Evolutionary conservation across 495 filamentous ascomycete species (phyloP).

Genomic region (Penicillium egyptiacum): DNA sequence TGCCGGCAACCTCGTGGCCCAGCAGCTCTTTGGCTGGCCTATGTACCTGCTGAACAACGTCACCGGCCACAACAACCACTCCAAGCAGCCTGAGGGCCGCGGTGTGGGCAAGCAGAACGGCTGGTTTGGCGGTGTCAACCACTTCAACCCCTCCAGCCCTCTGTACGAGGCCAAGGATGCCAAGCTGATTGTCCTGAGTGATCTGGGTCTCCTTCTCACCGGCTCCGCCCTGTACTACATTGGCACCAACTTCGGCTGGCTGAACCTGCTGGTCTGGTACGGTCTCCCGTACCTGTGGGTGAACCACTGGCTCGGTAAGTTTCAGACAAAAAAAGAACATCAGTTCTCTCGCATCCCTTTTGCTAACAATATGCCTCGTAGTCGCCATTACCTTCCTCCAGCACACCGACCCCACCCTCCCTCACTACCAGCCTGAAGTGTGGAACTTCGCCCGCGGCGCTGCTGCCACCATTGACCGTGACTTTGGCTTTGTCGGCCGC

Average conservation of each 20-base stretch:
- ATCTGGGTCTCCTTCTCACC: conserved; percentile 69
- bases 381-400: conserved; percentile 63
- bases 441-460: conserved; percentile 61
- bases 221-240: conserved; percentile 57
- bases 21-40: conserved; percentile 90
- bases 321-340: not conserved
- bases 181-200: conserved; percentile 78
- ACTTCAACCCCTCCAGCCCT: conserved; percentile 85
- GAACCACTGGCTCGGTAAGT: conserved; percentile 82
- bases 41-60: conserved; percentile 81
- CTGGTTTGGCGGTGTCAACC: conserved; percentile 78
- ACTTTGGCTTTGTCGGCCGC: conserved; percentile 60
- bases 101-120: conserved; percentile 91
- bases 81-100: conserved; percentile 78
- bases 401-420: conserved; percentile 60
- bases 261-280: conserved; percentile 91
- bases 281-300: conserved; percentile 95
- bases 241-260: conserved; percentile 73
- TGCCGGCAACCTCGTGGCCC: conserved; percentile 64
- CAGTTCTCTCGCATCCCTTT: not conserved
- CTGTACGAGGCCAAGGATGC: conserved; percentile 89
- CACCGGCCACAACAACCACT: conserved; percentile 92
- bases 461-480: conserved; percentile 60
- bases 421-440: conserved; percentile 54
- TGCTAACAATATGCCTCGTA: conserved; percentile 22